Conservation (phyloP, 306 rosid genomes). For the Castanospermum australe region DNA sequence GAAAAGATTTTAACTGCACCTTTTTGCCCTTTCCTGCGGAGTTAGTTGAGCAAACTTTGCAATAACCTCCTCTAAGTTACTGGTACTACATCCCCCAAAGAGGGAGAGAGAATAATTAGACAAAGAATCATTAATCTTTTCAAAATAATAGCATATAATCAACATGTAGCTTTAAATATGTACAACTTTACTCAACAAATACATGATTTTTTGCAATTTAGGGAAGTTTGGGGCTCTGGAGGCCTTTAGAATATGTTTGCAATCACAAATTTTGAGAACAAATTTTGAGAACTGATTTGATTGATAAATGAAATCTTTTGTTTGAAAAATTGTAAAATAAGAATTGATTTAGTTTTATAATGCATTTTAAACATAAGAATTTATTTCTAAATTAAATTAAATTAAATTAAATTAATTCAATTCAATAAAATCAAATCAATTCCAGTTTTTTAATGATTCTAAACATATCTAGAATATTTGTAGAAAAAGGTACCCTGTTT, state of each 20-base stretch:
- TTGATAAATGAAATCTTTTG: too few species aligned
- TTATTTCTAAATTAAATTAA: too few species aligned
- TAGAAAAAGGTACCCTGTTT: background rate
- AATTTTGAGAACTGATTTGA: too few species aligned
- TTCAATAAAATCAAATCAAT: too few species aligned
- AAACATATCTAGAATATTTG: background rate
- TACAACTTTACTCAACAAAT: background rate
- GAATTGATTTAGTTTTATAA: too few species aligned
- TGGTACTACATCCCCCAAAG: conserved; percentile 37
- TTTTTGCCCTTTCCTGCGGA: conserved; percentile 83
- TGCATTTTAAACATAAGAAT: too few species aligned
- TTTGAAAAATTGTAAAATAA: too few species aligned
- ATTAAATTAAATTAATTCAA: too few species aligned
- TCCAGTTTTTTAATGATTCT: too few species aligned
- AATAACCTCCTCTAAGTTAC: conserved; percentile 73
- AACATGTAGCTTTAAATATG: background rate
- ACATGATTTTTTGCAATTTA: background rate
- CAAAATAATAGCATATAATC: background rate
- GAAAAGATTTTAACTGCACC: conserved; percentile 37
- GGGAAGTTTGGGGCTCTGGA: background rate
- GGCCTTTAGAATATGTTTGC: background rate
- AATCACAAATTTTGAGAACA: too few species aligned
- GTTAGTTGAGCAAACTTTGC: conserved; percentile 77
- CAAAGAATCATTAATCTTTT: background rate
- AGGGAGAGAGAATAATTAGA: background rate